These are phyloP conservation scores for Chaetomium sp. DNA, from an alignment of 2,329 filamentous ascomycete genomes.

Conservation along the genomic window DNA sequence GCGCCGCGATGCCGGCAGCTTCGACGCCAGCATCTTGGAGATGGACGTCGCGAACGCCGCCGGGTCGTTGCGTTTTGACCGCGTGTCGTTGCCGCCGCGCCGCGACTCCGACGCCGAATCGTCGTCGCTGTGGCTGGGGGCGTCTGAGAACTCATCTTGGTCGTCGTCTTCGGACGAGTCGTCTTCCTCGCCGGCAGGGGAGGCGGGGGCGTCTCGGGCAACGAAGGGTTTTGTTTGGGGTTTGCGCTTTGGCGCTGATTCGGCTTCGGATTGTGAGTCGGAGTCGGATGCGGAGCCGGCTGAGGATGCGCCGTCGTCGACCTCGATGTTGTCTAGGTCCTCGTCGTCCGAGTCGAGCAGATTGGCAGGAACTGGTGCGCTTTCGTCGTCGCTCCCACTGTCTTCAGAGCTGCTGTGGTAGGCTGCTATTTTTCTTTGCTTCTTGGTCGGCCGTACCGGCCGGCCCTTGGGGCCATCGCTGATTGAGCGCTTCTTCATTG, in stretches of 20 bases:
- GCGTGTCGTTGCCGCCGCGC: slow-evolving; percentile 43
- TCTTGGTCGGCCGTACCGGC: slow-evolving; percentile 52
- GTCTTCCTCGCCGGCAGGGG: slow-evolving; percentile 26
- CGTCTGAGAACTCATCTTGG: slow-evolving; percentile 43
- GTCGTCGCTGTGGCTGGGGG: slow-evolving; percentile 44
- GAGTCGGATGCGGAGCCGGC: slow-evolving; percentile 43
- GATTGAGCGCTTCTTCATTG: slow-evolving; percentile 41
- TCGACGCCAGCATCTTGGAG: slow-evolving; percentile 87
- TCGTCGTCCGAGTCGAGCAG: slow-evolving; percentile 60
- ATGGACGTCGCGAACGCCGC: slow-evolving; percentile 89
- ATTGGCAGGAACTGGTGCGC: slow-evolving; percentile 46
- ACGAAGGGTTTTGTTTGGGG: slow-evolving; percentile 32
- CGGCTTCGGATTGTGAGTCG: slow-evolving; percentile 43
- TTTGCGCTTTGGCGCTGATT: slow-evolving; percentile 33
- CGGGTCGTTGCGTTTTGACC: slow-evolving; percentile 89
- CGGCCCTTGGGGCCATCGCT: slow-evolving; percentile 40
- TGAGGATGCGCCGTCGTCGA: slow-evolving; percentile 51
- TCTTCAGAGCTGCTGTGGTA: slow-evolving; percentile 56
- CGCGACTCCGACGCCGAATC: slow-evolving; percentile 31
- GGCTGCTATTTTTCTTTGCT: slow-evolving; percentile 50
- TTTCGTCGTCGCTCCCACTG: slow-evolving; percentile 46
- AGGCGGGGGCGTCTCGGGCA: slow-evolving; percentile 37
- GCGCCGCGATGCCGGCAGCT: slow-evolving; percentile 78
- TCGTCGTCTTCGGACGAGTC: slow-evolving; percentile 42
- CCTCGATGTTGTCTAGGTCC: slow-evolving; percentile 55